Evolutionary conservation across 2,329 filamentous ascomycete species (phyloP).

Genomic region (Whalleya microplaca): DNA sequence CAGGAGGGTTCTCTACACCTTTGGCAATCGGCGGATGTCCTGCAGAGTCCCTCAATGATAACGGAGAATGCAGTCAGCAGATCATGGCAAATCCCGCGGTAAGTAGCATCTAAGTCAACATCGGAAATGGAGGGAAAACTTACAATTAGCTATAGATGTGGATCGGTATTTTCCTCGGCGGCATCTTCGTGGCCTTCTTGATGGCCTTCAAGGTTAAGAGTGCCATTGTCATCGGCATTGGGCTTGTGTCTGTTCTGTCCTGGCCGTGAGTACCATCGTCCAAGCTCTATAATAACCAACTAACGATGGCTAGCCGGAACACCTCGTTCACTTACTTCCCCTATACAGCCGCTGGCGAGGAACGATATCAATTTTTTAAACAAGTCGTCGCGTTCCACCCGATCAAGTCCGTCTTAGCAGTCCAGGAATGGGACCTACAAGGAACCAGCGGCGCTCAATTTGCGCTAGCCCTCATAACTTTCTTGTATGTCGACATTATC

Average conservation of each 20-base stretch:
- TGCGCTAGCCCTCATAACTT: constrained; percentile 73
- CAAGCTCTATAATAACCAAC: constrained; percentile 4
- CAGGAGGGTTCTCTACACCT: constrained; percentile 70
- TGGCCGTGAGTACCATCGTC: constrained; percentile 62
- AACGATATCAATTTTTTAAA: constrained; percentile 72
- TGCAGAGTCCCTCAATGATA: constrained; percentile 52
- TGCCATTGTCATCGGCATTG: constrained; percentile 74
- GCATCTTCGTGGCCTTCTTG: constrained; percentile 77
- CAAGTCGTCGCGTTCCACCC: constrained; percentile 73
- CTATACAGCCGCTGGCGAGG: constrained; percentile 64
- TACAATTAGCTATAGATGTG: constrained; percentile 61
- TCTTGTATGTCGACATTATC: constrained; percentile 79
- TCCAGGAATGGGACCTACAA: constrained; percentile 67
- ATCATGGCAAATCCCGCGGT: constrained; percentile 80
- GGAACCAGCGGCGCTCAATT: constrained; percentile 63
- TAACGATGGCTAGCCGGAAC: constrained; percentile 51
- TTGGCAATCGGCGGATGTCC: constrained; percentile 78
- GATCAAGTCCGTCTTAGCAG: constrained; percentile 64
- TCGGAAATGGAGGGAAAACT: constrained; percentile 12
- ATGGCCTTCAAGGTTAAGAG: constrained; percentile 79
- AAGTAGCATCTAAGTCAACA: constrained; percentile 21
- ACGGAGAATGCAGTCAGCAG: constrained; percentile 57
- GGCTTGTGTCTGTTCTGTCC: constrained; percentile 72
- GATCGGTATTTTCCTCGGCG: constrained; percentile 82
- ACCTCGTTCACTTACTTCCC: constrained; percentile 77